Base-by-base conservation (phyloP, 257 asterid genomes). In the Capsicum chinense region DNA sequence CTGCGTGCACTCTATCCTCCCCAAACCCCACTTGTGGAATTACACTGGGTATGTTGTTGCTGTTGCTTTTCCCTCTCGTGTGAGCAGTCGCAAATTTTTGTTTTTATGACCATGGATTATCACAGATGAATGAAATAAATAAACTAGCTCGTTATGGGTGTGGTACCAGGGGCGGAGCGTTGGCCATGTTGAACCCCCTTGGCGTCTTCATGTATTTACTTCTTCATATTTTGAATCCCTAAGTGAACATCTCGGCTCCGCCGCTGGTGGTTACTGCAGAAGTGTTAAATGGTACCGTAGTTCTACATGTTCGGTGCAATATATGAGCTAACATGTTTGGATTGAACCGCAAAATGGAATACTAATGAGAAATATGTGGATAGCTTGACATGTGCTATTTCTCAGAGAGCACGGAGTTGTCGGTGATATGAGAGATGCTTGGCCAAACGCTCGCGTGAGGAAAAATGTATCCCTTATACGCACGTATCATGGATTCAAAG, bases 401-500 rank as follows among this genome's bases (percentile, higher is more conserved):
- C 56, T 86, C 88, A 95, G 99, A 91, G 99, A 97, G 80, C 99
- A 95, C n/a, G 99, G 99, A 14, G 95, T 90, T 69, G 95, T 95
- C 0, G 99, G 99, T 69, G 99, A 97, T 85, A 93, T 97, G 99
- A 89, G 99, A 90, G 99, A 97, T 52, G 92, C 96, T 83, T 97
- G 99, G 99, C 99, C 99, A n/a, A 97, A 87, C 80, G 95, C 99
- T 81, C 98, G 99, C 69, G 96, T 88, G 80, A 92, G 98, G 90
- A 95, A 95, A 88, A 97, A 95, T 9, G 94, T 92, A 7, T 93
- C 99, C 66, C 90, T 93, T 33, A 92, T 95, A 64, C 95, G 92
- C 68, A 97, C 99, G 9, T 95, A 90, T 87, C 99, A 97, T 79
- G 99, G 99, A 85, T 97, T 97, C 88, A 97, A 95, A 93, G 99